Conservation (phyloP, 1,284 basidiomycete species). For the Tetrapyrgos nigripes region DNA sequence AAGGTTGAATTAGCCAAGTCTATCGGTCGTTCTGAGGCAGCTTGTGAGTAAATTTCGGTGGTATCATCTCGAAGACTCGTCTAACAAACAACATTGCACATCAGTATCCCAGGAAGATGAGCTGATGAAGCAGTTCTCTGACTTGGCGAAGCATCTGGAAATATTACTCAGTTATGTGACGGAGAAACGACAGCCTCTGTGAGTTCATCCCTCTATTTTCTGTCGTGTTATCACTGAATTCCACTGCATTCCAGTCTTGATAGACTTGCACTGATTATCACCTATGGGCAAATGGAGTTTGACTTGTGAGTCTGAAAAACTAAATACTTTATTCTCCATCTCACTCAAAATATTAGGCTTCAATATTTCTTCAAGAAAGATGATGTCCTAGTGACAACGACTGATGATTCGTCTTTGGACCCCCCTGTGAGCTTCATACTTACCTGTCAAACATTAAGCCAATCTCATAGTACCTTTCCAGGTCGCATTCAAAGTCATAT, state of each 20-base stretch:
- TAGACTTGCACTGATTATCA: background rate
- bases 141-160: background rate
- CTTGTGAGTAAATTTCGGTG: background rate
- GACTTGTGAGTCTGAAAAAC: background rate
- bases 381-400: background rate
- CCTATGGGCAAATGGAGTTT: background rate
- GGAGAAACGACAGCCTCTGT: background rate
- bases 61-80: background rate
- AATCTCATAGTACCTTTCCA: background rate
- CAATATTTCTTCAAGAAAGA: background rate
- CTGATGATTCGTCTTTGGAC: background rate
- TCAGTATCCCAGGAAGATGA: background rate
- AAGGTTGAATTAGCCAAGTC: background rate
- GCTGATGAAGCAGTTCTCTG: background rate
- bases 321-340: too few relatives aligned
- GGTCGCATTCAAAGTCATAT: background rate
- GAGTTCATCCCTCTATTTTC: background rate
- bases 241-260: background rate
- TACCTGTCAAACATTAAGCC: background rate
- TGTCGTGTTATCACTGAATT: background rate
- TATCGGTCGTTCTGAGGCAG: background rate
- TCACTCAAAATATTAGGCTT: background rate
- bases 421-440: background rate
- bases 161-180: background rate
- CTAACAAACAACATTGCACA: background rate